These are phyloP conservation scores for Starmerella ratchasimensis DNA, from an alignment of 805 yeast species.

Conservation along the genomic window DNA sequence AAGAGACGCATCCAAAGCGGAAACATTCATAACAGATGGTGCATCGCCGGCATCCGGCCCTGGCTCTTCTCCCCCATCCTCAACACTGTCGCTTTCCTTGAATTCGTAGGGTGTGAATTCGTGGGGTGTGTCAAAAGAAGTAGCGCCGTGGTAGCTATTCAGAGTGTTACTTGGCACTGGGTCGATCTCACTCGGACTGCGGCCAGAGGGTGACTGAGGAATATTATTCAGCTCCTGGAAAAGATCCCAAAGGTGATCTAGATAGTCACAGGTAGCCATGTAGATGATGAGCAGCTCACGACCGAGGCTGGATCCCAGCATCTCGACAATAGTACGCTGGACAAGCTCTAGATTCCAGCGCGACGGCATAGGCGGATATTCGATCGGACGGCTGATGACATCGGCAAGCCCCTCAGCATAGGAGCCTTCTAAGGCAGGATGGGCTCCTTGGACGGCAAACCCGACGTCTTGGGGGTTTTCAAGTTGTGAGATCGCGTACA, in stretches of 20 bases:
- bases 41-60: no score
- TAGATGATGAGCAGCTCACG: slow-evolving; percentile 45
- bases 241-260: slow-evolving; percentile 37
- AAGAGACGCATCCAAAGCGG: no score
- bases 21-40: no score
- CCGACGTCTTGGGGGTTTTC: slow-evolving; percentile 20
- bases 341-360: slow-evolving; percentile 40
- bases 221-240: slow-evolving; percentile 31
- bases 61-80: no score
- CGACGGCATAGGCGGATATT: slow-evolving; percentile 48
- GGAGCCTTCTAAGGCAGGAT: background rate
- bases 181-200: no score
- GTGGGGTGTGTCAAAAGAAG: no score
- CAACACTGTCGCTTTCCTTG: no score
- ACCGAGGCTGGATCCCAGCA: slow-evolving; percentile 48
- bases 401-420: slow-evolving; percentile 46
- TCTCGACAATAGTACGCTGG: slow-evolving; percentile 43
- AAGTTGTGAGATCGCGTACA: slow-evolving; percentile 46
- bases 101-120: no score
- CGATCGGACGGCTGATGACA: slow-evolving; percentile 65
- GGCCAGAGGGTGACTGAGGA: background rate
- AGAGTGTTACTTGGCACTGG: no score
- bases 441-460: slow-evolving; percentile 9
- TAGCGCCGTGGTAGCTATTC: no score
- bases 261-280: slow-evolving; percentile 40